These are phyloP conservation scores for Fusarium anguioides DNA, from an alignment of 2,329 filamentous ascomycete species.

Conservation along the genomic window DNA sequence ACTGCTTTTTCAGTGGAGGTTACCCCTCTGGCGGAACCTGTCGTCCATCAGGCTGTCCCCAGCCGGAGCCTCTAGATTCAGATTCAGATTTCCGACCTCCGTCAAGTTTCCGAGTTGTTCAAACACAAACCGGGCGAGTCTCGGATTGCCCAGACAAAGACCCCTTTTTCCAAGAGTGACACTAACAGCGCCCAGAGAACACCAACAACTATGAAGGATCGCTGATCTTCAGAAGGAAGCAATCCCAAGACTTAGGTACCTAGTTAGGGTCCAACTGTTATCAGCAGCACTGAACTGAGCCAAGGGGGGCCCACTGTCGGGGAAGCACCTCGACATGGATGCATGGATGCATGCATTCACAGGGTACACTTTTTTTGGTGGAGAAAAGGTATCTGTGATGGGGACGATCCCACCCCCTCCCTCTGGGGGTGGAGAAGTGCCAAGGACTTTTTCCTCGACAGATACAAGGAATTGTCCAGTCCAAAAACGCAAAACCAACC, in stretches of 20 bases:
- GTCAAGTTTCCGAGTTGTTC: neutral
- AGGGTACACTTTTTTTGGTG: constrained; percentile 18
- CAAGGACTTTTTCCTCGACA: neutral
- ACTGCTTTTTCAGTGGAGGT: constrained; percentile 41
- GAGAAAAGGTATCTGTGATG: constrained; percentile 24
- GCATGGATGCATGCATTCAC: constrained; percentile 14
- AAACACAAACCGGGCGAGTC: neutral
- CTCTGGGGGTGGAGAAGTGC: constrained; percentile 24
- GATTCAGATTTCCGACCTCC: neutral
- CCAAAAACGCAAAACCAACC: constrained; percentile 14
- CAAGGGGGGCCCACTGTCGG: constrained; percentile 21
- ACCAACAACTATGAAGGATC: neutral
- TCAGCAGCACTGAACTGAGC: constrained; percentile 2
- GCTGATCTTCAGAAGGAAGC: constrained; percentile 8
- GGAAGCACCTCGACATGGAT: constrained; percentile 16
- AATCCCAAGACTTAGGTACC: constrained; percentile 18
- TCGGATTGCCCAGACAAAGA: neutral
- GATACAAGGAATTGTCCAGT: constrained; percentile 19
- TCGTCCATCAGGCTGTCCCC: constrained; percentile 1
- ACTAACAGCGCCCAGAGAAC: neutral
- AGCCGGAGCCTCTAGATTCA: constrained; percentile 20
- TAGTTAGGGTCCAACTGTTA: constrained; percentile 23
- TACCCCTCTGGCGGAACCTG: constrained; percentile 21
- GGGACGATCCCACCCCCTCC: constrained; percentile 20
- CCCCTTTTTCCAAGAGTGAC: neutral